Evolutionary conservation across 176 grass and related monocot species (phyloP).

Genomic region (Thalia dealbata): DNA sequence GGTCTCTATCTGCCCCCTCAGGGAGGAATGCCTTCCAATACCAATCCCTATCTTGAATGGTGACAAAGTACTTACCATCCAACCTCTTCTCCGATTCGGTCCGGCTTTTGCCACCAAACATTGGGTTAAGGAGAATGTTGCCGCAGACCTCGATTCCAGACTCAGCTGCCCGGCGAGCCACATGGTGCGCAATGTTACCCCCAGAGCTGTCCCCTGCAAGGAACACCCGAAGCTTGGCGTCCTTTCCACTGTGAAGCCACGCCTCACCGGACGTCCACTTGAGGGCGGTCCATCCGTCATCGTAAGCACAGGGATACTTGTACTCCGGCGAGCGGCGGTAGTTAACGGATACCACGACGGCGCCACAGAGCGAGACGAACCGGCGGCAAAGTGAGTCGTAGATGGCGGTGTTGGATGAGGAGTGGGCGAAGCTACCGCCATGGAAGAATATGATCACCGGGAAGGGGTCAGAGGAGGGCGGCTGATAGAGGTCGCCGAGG

Average conservation of each 20-base stretch:
- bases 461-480: constrained; percentile 65
- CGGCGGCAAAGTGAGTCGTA: constrained; percentile 79
- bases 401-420: constrained; percentile 54
- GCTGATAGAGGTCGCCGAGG: constrained; percentile 43
- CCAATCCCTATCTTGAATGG: constrained; percentile 93
- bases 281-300: constrained; percentile 81
- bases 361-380: constrained; percentile 57
- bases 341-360: constrained; percentile 81
- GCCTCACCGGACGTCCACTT: constrained; percentile 59
- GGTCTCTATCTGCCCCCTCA: constrained; percentile 75
- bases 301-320: constrained; percentile 86
- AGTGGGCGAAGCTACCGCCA: constrained; percentile 92
- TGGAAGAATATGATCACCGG: constrained; percentile 99
- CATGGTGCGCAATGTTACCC: constrained; percentile 98
- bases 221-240: constrained; percentile 46
- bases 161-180: constrained; percentile 56
- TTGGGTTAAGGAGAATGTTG: constrained; percentile 91
- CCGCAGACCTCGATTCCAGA: constrained; percentile 57
- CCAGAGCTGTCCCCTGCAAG: constrained; percentile 91
- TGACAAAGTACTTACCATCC: constrained; percentile 96
- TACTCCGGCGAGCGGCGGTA: constrained; percentile 82
- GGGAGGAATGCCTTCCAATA: constrained; percentile 99
- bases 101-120: constrained; percentile 71
- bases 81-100: constrained; percentile 78
- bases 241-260: constrained; percentile 54